These are phyloP conservation scores for Collybiopsis confluens DNA, from an alignment of 768 basidiomycete species.

Conservation along the genomic window DNA sequence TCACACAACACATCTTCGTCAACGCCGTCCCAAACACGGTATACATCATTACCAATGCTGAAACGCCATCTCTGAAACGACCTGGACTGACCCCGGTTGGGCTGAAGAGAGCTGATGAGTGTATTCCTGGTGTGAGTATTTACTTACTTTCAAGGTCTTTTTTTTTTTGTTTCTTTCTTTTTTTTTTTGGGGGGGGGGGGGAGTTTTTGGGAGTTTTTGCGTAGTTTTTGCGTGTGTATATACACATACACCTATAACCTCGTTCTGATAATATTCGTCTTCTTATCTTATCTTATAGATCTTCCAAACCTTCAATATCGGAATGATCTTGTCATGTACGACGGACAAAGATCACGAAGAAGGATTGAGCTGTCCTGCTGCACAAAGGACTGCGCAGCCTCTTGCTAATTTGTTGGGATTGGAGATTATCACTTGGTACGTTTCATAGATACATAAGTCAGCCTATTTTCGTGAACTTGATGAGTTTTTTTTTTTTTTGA, in stretches of 20 bases:
- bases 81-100: slow-evolving; percentile 21
- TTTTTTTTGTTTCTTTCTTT: too few species aligned
- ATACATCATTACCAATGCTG: slow-evolving; percentile 23
- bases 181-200: background rate
- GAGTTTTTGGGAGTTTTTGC: too few species aligned
- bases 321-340: slow-evolving; percentile 22
- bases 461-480: too few species aligned
- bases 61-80: slow-evolving; percentile 20
- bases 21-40: slow-evolving; percentile 1
- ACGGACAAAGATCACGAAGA: slow-evolving; percentile 18
- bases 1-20: too few species aligned
- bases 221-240: too few species aligned
- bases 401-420: slow-evolving; percentile 19
- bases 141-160: too few species aligned
- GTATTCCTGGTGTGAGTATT: slow-evolving; percentile 19
- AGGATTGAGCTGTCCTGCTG: slow-evolving; percentile 15
- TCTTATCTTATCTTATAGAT: too few species aligned
- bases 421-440: slow-evolving; percentile 21
- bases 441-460: too few species aligned
- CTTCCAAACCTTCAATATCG: slow-evolving; percentile 14
- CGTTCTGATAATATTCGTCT: too few species aligned
- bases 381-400: slow-evolving; percentile 18
- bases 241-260: too few species aligned
- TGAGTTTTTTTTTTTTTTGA: too few species aligned
- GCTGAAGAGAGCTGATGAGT: slow-evolving; percentile 16